Base-by-base conservation (phyloP, 495 filamentous ascomycete species). In the Cenococcum geophilum region DNA sequence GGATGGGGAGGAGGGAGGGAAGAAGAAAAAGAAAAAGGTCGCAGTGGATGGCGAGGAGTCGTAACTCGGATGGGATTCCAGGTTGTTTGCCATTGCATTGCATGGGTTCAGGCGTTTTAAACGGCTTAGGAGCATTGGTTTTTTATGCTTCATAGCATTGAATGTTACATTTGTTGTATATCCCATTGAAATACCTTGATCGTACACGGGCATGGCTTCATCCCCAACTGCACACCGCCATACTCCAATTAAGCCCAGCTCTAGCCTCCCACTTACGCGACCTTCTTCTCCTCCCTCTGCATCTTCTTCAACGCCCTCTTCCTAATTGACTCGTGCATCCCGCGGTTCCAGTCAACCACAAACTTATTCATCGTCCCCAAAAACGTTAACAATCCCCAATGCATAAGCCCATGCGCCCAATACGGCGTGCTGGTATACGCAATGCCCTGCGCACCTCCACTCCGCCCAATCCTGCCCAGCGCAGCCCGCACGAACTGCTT, bases 321-420 rank as follows among this genome's bases (percentile, higher is more conserved):
- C 69, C 95, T 82, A 61, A 99, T 96, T 59, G 80, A 80, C 74
- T 87, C 80, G 74, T 99, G 91, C 85, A 96, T 89, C 49, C 77
- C 80, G 74, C 77, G 77, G 77, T 96, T 97, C 70, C 82, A 74
- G 50, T 73, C 74, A 52, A 92, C 74, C 9, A 86, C 81, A 43
- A 86, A 68, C 51, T 71, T 70, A 74, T 82, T 84, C 71, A 83
- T 85, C 35, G 82, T 74, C 4, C 89, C 91, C 49, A 86, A 73
- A 4, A 91, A 81, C 43, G 77, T 86, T 67, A 86, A 84, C 56
- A 97, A 66, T 42, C 79, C 83, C 87, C 89, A 99, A 67, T 92
- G 89, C 84, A 95, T 86, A 35, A 92, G 60, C 8, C 84, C 89
- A 76, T 99, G 95, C 60, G 81, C 87, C 91, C 91, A 97, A 73